phyloP scores from a whole-genome alignment of 192 early-diverging fungal genomes.

The Umbelopsis sp. region DNA sequence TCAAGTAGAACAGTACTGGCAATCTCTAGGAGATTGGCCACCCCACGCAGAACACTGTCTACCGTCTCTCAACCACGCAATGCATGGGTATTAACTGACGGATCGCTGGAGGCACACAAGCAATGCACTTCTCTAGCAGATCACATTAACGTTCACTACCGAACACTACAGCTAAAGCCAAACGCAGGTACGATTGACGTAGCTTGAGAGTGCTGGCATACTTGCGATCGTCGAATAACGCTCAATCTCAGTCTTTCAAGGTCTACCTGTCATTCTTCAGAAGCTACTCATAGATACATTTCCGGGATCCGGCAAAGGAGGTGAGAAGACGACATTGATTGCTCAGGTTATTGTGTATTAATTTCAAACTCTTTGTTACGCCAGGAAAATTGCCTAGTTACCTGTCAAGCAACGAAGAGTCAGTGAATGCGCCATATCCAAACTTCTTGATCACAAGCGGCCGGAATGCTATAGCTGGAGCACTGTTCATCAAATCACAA shows the following conservation, averaged over 20 bases:
- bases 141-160: not conserved
- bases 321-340: not conserved
- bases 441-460: slow-evolving; percentile 31
- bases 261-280: slow-evolving; percentile 31
- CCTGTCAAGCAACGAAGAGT: slow-evolving; percentile 14
- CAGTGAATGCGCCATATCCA: not conserved
- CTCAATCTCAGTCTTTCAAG: slow-evolving; percentile 19
- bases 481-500: slow-evolving; percentile 15
- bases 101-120: slow-evolving; percentile 10
- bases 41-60: not conserved
- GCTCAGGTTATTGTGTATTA: not conserved
- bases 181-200: not conserved
- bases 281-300: slow-evolving; percentile 21
- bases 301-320: not conserved
- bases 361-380: not conserved
- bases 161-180: not conserved
- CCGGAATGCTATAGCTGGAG: slow-evolving; percentile 27
- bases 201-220: not conserved
- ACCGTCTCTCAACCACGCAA: not conserved
- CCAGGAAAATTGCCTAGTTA: slow-evolving; percentile 22
- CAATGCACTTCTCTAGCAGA: slow-evolving; percentile 5
- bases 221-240: not conserved
- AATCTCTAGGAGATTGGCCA: not conserved
- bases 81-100: slow-evolving; percentile 5
- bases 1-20: not conserved